Base-by-base conservation (phyloP, 768 basidiomycete species). In the Krasilnikovozyma curviuscula region DNA sequence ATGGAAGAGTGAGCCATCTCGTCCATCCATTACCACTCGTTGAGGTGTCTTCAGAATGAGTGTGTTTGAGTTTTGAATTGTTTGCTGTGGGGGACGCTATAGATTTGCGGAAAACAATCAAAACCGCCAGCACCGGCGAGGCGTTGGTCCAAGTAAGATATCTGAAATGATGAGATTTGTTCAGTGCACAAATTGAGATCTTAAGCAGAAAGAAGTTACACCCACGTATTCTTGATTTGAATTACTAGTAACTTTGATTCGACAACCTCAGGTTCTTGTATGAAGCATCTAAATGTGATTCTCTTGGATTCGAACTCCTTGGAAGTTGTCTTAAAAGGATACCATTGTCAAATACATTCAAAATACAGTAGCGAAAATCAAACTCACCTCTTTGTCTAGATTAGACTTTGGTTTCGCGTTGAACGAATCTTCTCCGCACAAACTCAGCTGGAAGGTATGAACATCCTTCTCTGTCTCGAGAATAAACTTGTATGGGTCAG, bases 81-180 rank as follows among this genome's bases (percentile, higher is more conserved):
- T n/a, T n/a, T 42, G 0, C 37, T 33, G 44, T 48, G 21, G 58
- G 60, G 33, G 62, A 62, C 24, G 57, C 51, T 3, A 68, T 58
- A 1, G 66, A 63, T 30, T 59, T 57, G 29, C 88, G 77, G 73
- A 84, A 91, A 18, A 73, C 58, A 7, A 69, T 68, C 3, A 95
- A 71, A 0, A 81, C 77, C 30, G 74, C 72, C 68, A 88, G 75
- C 24, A 89, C 69, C 1, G 79, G 77, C 0, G 81, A 80, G 3
- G 71, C 74, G 56, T 83, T 81, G 33, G 69, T 66, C 53, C 77
- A 77, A n/a, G 78, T 79, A 46, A 86, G 76, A 61, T 81, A 88
- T 54, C 81, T 82, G 31, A 7, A 3, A 30, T 40, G n/a, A 28
- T 16, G 41, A 55, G 10, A 52, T 23, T 29, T 16, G 7, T 28